phyloP scores from a whole-genome alignment of 495 filamentous ascomycete genomes.

The Aspergillus saccharolyticus region DNA sequence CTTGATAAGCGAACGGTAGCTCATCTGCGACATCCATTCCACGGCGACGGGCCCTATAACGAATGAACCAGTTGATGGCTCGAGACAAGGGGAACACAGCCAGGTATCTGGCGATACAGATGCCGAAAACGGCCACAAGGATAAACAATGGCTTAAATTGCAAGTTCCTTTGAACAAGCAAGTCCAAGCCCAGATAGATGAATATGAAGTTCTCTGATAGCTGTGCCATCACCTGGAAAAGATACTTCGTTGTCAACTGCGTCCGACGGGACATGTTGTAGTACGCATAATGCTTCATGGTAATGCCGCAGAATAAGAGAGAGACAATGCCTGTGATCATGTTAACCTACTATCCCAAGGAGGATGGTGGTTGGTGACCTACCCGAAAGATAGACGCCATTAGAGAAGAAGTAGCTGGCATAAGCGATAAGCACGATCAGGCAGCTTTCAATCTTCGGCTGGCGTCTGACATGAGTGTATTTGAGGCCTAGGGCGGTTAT shows the following conservation, averaged over 20 bases:
- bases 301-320: conserved; percentile 94
- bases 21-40: conserved; percentile 82
- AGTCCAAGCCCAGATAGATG: conserved; percentile 90
- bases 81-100: conserved; percentile 91
- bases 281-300: conserved; percentile 97
- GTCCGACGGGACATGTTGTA: conserved; percentile 99
- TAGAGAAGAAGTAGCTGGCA: conserved; percentile 94
- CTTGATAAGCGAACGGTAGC: conserved; percentile 86
- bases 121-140: conserved; percentile 82
- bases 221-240: conserved; percentile 92
- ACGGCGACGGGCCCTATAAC: conserved; percentile 75
- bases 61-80: conserved; percentile 89
- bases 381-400: conserved; percentile 93
- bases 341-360: conserved; percentile 8
- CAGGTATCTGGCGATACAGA: conserved; percentile 85
- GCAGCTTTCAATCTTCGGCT: conserved; percentile 95
- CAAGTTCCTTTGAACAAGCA: conserved; percentile 85
- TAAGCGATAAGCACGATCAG: conserved; percentile 91
- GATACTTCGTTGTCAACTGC: conserved; percentile 95
- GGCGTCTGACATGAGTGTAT: conserved; percentile 84
- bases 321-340: conserved; percentile 80
- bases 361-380: conserved; percentile 24
- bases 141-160: conserved; percentile 95
- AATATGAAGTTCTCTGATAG: conserved; percentile 99
- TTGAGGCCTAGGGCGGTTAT: conserved; percentile 82